Conservation (phyloP, 371 early-diverging fungal species). For the Mucor indicus region DNA sequence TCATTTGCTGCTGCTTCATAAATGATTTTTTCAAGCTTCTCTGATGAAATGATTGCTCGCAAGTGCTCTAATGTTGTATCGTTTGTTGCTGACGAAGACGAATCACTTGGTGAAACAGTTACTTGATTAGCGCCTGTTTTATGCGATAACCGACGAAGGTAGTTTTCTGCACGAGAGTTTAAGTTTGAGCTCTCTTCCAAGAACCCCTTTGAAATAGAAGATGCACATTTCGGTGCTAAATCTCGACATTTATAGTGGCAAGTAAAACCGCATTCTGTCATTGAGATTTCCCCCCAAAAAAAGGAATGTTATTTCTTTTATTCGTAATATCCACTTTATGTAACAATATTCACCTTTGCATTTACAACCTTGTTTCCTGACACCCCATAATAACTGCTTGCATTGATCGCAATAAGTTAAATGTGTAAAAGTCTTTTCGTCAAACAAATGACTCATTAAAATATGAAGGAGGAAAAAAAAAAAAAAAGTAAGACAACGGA, state of each 20-base stretch:
- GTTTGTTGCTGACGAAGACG: background rate
- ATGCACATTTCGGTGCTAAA: constrained; percentile 2
- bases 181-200: constrained; percentile 1
- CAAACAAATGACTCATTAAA: constrained; percentile 23
- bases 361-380: constrained; percentile 17
- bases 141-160: constrained; percentile 3
- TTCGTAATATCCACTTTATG: background rate
- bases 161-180: constrained; percentile 7
- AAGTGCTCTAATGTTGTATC: constrained; percentile 4
- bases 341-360: constrained; percentile 12
- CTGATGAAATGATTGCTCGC: constrained; percentile 13
- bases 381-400: constrained; percentile 19
- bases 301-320: background rate
- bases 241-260: constrained; percentile 16
- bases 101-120: background rate
- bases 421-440: constrained; percentile 14
- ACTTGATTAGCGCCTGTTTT: background rate
- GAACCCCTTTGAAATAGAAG: background rate
- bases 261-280: constrained; percentile 10
- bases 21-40: constrained; percentile 31
- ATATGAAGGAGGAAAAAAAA: background rate
- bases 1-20: constrained; percentile 31
- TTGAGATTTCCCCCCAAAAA: background rate
- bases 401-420: constrained; percentile 20
- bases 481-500: no score